Conservation (phyloP, 1,284 basidiomycete species). For the Ustilago hordei region DNA sequence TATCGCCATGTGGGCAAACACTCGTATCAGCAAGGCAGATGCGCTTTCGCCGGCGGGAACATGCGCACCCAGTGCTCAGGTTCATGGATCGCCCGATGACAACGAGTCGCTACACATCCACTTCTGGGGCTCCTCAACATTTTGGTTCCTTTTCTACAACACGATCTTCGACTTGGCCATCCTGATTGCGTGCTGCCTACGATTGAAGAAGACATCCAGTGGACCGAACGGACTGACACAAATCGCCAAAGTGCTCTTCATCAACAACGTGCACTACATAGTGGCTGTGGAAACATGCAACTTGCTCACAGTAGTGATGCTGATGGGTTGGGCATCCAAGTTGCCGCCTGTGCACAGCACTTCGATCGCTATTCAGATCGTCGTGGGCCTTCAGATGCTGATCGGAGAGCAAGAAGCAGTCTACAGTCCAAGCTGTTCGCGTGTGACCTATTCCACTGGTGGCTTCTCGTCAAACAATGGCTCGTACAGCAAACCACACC, state of each 20-base stretch:
- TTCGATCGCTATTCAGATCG: constrained; percentile 40
- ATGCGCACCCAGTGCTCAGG: constrained; percentile 19
- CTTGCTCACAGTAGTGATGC: constrained; percentile 32
- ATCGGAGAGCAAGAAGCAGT: constrained; percentile 52
- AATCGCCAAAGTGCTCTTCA: constrained; percentile 41
- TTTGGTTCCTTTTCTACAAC: constrained; percentile 53
- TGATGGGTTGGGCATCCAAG: constrained; percentile 29
- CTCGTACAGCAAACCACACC: constrained; percentile 17
- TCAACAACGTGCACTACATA: constrained; percentile 57
- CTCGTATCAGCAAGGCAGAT: constrained; percentile 32
- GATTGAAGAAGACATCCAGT: constrained; percentile 30
- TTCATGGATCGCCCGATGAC: not conserved
- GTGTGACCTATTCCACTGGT: constrained; percentile 10
- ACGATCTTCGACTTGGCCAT: constrained; percentile 33
- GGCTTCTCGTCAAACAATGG: constrained; percentile 9
- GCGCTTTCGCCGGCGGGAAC: constrained; percentile 30
- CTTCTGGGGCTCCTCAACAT: constrained; percentile 40
- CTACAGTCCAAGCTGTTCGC: constrained; percentile 34
- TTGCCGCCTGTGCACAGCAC: constrained; percentile 36
- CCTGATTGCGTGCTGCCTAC: constrained; percentile 23
- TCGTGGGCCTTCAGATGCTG: constrained; percentile 42
- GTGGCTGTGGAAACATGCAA: constrained; percentile 36
- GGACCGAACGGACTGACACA: constrained; percentile 38
- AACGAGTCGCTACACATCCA: constrained; percentile 3
- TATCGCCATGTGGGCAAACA: constrained; percentile 40